Evolutionary conservation across 2,329 filamentous ascomycete genomes (phyloP), one percentile per base, ranked within the genome.

Genomic region (Sclerotinia spermophila): DNA sequence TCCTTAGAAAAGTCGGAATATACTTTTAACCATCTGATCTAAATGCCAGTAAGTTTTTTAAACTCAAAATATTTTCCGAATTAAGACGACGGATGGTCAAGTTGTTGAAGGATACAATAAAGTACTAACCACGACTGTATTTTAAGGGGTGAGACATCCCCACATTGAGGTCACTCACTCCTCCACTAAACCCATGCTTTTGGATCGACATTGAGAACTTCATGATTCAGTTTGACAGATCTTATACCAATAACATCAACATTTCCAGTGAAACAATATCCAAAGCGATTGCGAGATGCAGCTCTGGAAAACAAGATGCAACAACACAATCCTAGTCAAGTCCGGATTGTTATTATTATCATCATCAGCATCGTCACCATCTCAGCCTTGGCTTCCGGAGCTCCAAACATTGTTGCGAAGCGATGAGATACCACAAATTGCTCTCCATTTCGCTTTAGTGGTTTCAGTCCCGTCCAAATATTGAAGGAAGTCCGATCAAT

Each of bases 131-230:
- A n/a, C n/a, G n/a, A n/a, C n/a, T n/a, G n/a, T 38, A 60, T 60
- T 45, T 68, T 42, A 40, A 30, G 56, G 45, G 35, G n/a, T 48
- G 15, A 44, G 10, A 30, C 11, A n/a, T n/a, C 67, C 67, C 67
- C 67, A 69, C 67, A 69, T 69, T 30, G n/a, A 51, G 56, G 33
- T 59, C 48, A 53, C n/a, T 59, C 48, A 53, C n/a, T 35, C 56
- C n/a, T 27, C 42, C 15, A 15, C 3, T 13, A 10, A 40, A 45
- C 27, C 40, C 66, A 38, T 62, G 40, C 24, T n/a, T 35, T 48
- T 10, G n/a, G 58, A 62, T 61, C 67, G 33, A 62, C 61, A 48
- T 10, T 17, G 42, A 64, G 48, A 51, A 24, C 61, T 64, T 33
- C 33, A 51, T 38, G 44, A 64, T 64, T 35, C n/a, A 58, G 19